phyloP scores from a whole-genome alignment of 2,329 filamentous ascomycete genomes.

The Onygena corvina region DNA sequence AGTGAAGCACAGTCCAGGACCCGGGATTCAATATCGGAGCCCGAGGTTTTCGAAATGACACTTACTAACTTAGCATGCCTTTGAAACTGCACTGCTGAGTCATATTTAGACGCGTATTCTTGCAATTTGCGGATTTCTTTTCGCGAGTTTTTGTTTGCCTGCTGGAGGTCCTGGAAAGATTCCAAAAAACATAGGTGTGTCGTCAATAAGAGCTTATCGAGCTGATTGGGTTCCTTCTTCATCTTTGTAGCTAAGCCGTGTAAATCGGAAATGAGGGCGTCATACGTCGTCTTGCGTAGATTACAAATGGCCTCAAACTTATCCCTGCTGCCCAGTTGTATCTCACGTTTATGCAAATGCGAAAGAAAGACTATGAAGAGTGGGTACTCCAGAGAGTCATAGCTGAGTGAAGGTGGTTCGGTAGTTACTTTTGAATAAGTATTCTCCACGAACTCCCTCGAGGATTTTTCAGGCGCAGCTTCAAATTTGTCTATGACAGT shows the following conservation, averaged over 20 bases:
- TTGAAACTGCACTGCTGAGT: constrained; percentile 21
- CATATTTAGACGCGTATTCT: constrained; percentile 24
- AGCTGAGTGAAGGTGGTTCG: constrained; percentile 24
- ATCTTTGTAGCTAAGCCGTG: constrained; percentile 26
- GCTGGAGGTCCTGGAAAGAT: constrained; percentile 30
- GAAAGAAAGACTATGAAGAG: constrained; percentile 27
- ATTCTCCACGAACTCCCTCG: constrained; percentile 26
- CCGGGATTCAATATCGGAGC: constrained; percentile 3
- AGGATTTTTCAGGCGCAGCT: constrained; percentile 25
- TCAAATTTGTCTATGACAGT: constrained; percentile 28
- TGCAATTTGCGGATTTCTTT: constrained; percentile 28
- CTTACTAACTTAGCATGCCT: constrained; percentile 27
- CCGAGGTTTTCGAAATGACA: constrained; percentile 21
- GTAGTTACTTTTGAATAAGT: constrained; percentile 25
- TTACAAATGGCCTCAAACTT: constrained; percentile 23
- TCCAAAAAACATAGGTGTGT: constrained; percentile 30
- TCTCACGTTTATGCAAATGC: constrained; percentile 25
- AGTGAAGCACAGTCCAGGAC: constrained; percentile 23
- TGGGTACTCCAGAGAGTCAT: constrained; percentile 28
- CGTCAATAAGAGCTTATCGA: constrained; percentile 23
- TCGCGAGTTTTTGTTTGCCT: constrained; percentile 25
- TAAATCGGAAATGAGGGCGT: constrained; percentile 25
- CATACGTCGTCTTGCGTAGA: constrained; percentile 27
- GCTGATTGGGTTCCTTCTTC: constrained; percentile 22
- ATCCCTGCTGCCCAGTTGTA: constrained; percentile 22